A percentile compares a stretch with the other conserved stretches of the same genome.
Conservation (phyloP, 1,284 basidiomycete species). For the Rhizopogon hawkerae region DNA sequence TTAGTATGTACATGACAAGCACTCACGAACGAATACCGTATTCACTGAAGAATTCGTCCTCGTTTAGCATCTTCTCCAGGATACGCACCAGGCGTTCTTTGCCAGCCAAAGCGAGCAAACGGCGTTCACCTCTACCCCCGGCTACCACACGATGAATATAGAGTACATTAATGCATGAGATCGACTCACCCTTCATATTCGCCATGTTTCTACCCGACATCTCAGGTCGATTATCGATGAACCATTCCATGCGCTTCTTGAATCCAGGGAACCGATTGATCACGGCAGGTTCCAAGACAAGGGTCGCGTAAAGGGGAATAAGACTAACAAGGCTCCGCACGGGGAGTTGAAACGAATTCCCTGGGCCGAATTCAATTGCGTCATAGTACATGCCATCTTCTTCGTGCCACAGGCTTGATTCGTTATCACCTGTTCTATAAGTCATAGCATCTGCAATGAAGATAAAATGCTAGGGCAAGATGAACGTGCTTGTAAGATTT, state of each 20-base stretch:
- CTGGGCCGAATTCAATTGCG: slow-evolving; percentile 84
- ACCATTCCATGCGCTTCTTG: slow-evolving; percentile 98
- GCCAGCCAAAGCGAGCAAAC: slow-evolving; percentile 82
- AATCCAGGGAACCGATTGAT: slow-evolving; percentile 93
- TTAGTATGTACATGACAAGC: not conserved
- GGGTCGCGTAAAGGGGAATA: slow-evolving; percentile 90
- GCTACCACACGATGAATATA: slow-evolving; percentile 32
- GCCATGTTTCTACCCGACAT: slow-evolving; percentile 89
- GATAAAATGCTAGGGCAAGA: slow-evolving; percentile 69
- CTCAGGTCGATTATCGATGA: slow-evolving; percentile 86
- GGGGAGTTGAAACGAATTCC: slow-evolving; percentile 82
- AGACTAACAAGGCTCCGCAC: slow-evolving; percentile 91
- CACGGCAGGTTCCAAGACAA: slow-evolving; percentile 85
- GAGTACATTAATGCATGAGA: slow-evolving; percentile 3
- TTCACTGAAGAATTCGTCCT: slow-evolving; percentile 91
- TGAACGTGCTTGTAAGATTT: slow-evolving; percentile 1
- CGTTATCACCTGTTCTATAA: slow-evolving; percentile 68
- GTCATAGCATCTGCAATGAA: slow-evolving; percentile 99
- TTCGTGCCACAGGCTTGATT: slow-evolving; percentile 89
- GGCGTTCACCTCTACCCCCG: slow-evolving; percentile 77
- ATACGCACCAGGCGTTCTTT: slow-evolving; percentile 87
- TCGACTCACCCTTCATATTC: slow-evolving; percentile 77
- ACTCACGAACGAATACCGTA: slow-evolving; percentile 91
- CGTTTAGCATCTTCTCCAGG: slow-evolving; percentile 94
- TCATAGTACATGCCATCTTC: slow-evolving; percentile 98